A percentile compares a stretch with the other conserved stretches of the same genome.
phyloP scores from a whole-genome alignment of 768 basidiomycete species.

The Boletus sensibilis region DNA sequence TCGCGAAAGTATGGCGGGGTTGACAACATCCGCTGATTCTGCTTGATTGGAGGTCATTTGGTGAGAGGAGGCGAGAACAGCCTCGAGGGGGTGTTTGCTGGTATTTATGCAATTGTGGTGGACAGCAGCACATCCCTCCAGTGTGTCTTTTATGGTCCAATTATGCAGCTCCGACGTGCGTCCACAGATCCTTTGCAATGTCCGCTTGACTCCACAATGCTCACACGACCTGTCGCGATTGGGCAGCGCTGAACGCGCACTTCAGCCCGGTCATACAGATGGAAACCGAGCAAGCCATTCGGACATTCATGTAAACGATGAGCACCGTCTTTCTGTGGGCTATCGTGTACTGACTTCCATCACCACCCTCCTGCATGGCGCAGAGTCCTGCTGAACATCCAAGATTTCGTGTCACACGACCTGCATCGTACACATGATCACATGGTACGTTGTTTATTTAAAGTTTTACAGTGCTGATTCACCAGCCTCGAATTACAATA shows the following conservation, averaged over 20 bases:
- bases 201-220: neutral
- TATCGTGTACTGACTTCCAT: neutral
- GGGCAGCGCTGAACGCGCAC: neutral
- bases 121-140: neutral
- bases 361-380: neutral
- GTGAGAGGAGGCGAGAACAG: neutral
- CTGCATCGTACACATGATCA: neutral
- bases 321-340: neutral
- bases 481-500: neutral
- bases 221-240: conserved; percentile 17
- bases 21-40: conserved; percentile 3
- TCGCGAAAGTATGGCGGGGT: conserved; percentile 21
- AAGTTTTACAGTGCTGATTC: neutral
- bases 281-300: neutral
- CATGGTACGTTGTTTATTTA: neutral
- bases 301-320: neutral
- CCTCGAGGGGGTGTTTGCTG: conserved; percentile 7
- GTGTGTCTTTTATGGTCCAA: conserved; percentile 6
- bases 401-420: conserved; percentile 18
- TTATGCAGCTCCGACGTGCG: too few species aligned
- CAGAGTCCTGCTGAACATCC: neutral
- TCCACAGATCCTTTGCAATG: neutral
- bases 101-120: conserved; percentile 10
- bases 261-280: neutral
- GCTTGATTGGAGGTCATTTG: conserved; percentile 11